Percentiles rank a stretch among this genome's conserved stretches.
Evolutionary conservation across 371 early-diverging fungal genomes (phyloP).

Genomic region (Cokeromyces recurvatus): DNA sequence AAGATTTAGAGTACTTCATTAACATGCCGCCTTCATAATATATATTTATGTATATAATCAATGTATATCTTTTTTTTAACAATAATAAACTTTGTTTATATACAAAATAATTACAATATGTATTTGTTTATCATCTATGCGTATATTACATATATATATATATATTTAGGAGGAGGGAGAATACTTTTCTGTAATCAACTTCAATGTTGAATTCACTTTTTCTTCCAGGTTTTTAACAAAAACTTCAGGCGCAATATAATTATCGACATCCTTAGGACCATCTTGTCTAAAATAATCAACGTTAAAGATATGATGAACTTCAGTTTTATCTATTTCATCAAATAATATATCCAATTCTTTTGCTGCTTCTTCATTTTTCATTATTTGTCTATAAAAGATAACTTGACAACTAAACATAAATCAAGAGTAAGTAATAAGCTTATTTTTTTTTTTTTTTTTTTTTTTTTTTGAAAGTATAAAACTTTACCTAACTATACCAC

Average conservation of each 20-base stretch:
- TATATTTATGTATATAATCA: too few relatives aligned
- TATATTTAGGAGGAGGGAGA: too few relatives aligned
- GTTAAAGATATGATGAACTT: constrained; percentile 28
- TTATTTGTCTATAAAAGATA: constrained; percentile 23
- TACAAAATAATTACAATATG: too few relatives aligned
- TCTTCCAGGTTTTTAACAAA: constrained; percentile 9
- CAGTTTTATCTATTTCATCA: constrained; percentile 28
- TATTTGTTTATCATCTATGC: too few relatives aligned
- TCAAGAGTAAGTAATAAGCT: too few relatives aligned
- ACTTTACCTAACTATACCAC: constrained; percentile 46
- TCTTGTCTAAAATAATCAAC: constrained; percentile 33
- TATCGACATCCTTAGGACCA: constrained; percentile 2
- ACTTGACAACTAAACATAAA: constrained; percentile 21
- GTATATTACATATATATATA: too few relatives aligned
- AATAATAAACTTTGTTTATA: too few relatives aligned
- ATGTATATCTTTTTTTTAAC: too few relatives aligned
- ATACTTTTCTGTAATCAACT: not conserved
- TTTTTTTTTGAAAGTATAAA: too few relatives aligned
- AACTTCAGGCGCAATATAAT: constrained; percentile 12
- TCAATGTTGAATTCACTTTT: constrained; percentile 6
- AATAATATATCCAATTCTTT: constrained; percentile 18
- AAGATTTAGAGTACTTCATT: too few relatives aligned
- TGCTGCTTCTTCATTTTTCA: constrained; percentile 18
- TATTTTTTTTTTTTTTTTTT: too few relatives aligned
- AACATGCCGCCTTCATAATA: too few relatives aligned